Conservation (phyloP, 169 alveolate genomes). For the Plasmodium falciparum region DNA sequence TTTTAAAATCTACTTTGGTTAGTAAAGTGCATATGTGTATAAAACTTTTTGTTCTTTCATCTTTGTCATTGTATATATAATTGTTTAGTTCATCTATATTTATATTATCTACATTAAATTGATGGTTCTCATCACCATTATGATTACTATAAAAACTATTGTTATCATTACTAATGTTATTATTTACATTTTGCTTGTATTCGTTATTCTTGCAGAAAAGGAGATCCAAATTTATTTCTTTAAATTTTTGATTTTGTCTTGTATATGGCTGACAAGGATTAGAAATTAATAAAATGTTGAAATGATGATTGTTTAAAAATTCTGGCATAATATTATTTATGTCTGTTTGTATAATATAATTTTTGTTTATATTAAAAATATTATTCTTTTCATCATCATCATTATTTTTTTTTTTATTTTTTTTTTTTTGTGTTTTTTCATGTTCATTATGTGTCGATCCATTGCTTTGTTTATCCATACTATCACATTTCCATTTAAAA, state of each 20-base stretch:
- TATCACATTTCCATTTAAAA: conserved; percentile 12
- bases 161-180: neutral
- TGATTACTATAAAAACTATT: neutral
- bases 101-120: neutral
- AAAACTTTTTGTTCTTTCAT: conserved; percentile 52
- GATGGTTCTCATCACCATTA: neutral
- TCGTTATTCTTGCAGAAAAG: neutral
- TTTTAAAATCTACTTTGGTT: conserved; percentile 14
- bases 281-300: conserved; percentile 39
- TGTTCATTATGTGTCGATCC: neutral
- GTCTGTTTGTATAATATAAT: conserved; percentile 72
- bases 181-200: neutral
- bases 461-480: neutral
- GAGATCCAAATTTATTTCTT: conserved; percentile 18
- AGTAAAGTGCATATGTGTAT: conserved; percentile 60
- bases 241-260: conserved; percentile 50
- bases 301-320: conserved; percentile 37
- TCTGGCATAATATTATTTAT: conserved; percentile 43
- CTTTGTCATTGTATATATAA: conserved; percentile 33
- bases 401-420: neutral
- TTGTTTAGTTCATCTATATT: conserved; percentile 5
- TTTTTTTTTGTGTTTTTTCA: neutral
- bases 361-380: conserved; percentile 1
- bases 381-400: neutral
- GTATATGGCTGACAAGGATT: conserved; percentile 76